phyloP scores from a whole-genome alignment of 2,329 filamentous ascomycete genomes.

The Exophiala sp. region DNA sequence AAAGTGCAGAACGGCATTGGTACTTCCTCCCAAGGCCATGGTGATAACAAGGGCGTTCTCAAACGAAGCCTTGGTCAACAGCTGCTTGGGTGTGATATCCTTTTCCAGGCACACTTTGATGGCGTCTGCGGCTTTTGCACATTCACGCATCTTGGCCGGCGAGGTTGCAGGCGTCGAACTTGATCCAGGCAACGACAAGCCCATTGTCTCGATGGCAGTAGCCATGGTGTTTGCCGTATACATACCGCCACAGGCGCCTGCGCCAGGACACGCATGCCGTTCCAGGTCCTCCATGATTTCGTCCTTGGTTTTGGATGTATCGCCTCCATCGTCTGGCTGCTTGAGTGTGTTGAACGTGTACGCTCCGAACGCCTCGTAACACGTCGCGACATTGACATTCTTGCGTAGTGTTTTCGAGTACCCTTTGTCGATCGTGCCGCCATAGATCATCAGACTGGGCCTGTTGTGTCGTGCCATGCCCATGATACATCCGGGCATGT shows the following conservation, averaged over 20 bases:
- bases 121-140: conserved; percentile 72
- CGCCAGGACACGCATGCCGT: conserved; percentile 70
- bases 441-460: conserved; percentile 93
- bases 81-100: conserved; percentile 75
- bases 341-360: conserved; percentile 71
- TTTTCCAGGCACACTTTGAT: conserved; percentile 77
- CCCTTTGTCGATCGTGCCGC: conserved; percentile 85
- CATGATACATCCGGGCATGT: conserved; percentile 93
- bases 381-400: conserved; percentile 81
- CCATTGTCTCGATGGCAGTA: conserved; percentile 85
- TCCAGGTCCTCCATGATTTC: conserved; percentile 85
- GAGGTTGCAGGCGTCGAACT: conserved; percentile 77
- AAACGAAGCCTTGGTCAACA: conserved; percentile 75
- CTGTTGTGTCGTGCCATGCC: conserved; percentile 87
- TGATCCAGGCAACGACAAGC: conserved; percentile 75
- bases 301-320: conserved; percentile 60
- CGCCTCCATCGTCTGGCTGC: conserved; percentile 61
- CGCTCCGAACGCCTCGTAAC: conserved; percentile 83
- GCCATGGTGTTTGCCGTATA: conserved; percentile 92
- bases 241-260: conserved; percentile 85
- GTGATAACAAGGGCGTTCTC: conserved; percentile 87
- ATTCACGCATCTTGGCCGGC: conserved; percentile 82
- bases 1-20: conserved; percentile 84
- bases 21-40: conserved; percentile 87
- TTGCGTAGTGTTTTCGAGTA: conserved; percentile 72